Base-by-base conservation (phyloP, 1,139 yeast species). In the Candida pseudocylindracea region DNA sequence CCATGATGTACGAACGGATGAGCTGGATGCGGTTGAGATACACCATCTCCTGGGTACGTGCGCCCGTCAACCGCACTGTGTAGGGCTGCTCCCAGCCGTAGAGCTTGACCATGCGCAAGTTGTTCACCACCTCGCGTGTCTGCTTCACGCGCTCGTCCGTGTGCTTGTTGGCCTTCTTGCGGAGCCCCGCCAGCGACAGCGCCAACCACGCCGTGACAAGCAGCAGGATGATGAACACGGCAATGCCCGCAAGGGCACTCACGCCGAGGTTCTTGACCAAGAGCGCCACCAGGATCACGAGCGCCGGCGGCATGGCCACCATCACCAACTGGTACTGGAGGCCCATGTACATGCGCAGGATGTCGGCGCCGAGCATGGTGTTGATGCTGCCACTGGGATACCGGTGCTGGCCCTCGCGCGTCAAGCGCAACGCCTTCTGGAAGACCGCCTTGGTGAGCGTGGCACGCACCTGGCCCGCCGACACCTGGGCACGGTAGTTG, bases 381-480 rank as follows among this genome's bases (percentile, higher is more conserved):
- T 38, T 37, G 31, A 36, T 33, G 26, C 34, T 36, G 20, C 20
- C 20, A 6, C 6, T 57, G 0, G 91, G 68, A 45, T 53, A 78
- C 36, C 59, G 54, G 41, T 67, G 66, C 35, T 65, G 62, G 2
- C 88, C 65, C 36, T 60, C 57, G n/a, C 70, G 64, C 39, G 68
- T 64, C 10, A 81, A 60, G 33, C 50, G 57, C 40, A 78, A 63
- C 11, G 85, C 63, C 46, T 81, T 81, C 36, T 64, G 63, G 37
- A 78, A 54, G 10, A 79, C 51, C 2, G 78, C 72, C 37, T 73
- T 72, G 2, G 75, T 71, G 32, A 79, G 49, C 2, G 75, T n/a
- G n/a, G n/a, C n/a, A 15, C 20, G 6, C 20, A 15, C 20, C n/a
- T n/a, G n/a, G n/a, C n/a, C 64, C 1, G 79, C 67, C 44, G 74